phyloP scores from a whole-genome alignment of 176 grass and related monocot genomes.

The Tuctoria greenei region DNA sequence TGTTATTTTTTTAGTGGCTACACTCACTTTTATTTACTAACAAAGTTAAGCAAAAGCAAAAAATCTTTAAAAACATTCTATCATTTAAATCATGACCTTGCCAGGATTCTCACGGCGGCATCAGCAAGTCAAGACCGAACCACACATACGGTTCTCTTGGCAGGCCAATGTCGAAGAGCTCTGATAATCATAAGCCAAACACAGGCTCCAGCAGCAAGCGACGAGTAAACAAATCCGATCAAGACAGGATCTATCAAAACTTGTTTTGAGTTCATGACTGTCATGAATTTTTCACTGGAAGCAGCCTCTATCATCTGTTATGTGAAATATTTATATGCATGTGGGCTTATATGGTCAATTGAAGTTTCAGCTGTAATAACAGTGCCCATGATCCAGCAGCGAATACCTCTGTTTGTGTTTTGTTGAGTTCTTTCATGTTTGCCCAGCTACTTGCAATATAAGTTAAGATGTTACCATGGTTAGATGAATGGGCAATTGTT shows the following conservation, averaged over 20 bases:
- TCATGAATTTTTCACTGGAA: neutral
- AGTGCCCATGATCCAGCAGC: neutral
- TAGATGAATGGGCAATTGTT: neutral
- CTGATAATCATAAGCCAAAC: constrained; percentile 52
- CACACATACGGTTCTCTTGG: constrained; percentile 33
- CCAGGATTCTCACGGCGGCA: constrained; percentile 42
- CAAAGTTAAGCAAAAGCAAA: neutral
- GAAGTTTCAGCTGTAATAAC: constrained; percentile 26
- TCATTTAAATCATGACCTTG: neutral
- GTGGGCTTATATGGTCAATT: neutral
- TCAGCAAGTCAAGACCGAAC: constrained; percentile 21
- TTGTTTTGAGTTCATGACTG: constrained; percentile 39
- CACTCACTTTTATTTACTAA: neutral
- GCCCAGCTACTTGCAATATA: neutral
- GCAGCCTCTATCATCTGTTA: neutral
- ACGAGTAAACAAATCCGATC: constrained; percentile 49
- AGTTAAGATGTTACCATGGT: neutral
- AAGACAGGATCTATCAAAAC: constrained; percentile 58
- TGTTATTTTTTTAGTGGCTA: neutral
- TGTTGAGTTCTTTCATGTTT: neutral
- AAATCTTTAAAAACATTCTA: neutral
- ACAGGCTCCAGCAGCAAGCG: constrained; percentile 39
- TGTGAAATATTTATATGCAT: constrained; percentile 39
- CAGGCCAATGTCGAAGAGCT: constrained; percentile 65
- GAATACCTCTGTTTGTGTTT: constrained; percentile 32